Evolutionary conservation across 1,139 yeast genomes (phyloP), one percentile per base, ranked within the genome.

Genomic region (Diutina pseudorugosa): DNA sequence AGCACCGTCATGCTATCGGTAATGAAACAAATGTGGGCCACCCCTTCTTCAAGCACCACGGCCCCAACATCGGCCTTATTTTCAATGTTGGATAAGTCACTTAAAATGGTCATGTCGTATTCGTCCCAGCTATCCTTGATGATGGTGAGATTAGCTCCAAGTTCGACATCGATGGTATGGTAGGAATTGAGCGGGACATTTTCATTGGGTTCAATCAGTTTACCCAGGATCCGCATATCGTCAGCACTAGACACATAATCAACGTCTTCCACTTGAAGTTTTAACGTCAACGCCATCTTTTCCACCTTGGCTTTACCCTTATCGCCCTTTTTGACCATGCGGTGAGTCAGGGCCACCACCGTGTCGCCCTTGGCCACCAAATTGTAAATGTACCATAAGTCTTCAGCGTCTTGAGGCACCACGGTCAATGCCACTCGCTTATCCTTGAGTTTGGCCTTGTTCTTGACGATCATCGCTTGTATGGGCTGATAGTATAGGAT

Each of bases 61-160:
- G 98, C 98, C 1, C 96, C 98, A 9, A 93, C 80, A 61, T 93
- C 98, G 0, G 97, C 95, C 62, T 85, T 85, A 50, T 79, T 75
- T 55, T 83, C 96, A 19, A 87, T 75, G 27, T 87, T 80, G 51
- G 91, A 81, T 3, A 95, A 80, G 51, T 85, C 84, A 9, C 16
- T 25, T 3, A 45, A 33, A 8, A 79, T 74, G 11, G 93, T 70
- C 12, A 85, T 70, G 30, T 80, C 82, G 59, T 82, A 75, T 51
- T 80, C 75, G 66, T 91, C 97, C 93, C 96, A 91, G 55, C 81
- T 86, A 23, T 78, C 77, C 62, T 93, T 93, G 57, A 75, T 72
- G 16, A 93, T 65, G 2, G 85, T 82, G 60, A 93, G 75, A 18
- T 83, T 80, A 56, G 84, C 79, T 58, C 83, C 79, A 56, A 85